Evolutionary conservation across 371 early-diverging fungal genomes (phyloP), one percentile per base, ranked within the genome.

Genomic region (Capillidium rhysosporum): DNA sequence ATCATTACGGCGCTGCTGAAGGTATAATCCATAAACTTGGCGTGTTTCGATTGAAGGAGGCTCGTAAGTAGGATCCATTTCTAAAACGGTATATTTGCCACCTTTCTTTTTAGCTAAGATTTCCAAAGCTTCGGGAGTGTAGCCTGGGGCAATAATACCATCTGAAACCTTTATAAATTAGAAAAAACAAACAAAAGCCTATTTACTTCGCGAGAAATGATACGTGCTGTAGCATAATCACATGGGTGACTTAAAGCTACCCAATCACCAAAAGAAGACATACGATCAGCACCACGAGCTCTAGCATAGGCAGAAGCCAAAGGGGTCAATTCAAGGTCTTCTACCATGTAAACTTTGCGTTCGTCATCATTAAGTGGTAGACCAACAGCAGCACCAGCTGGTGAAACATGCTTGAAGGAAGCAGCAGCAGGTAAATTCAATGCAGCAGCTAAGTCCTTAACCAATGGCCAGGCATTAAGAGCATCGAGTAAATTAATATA

Each of bases 231-330:
- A 26, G 77, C 80, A 57, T 82, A 74, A 67, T 96, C 97, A 57
- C 85, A 85, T 31, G 65, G 74, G 62, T 85, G 86, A 49, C 86
- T 84, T 24, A 96, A 71, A 49, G 92, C 95, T 61, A 92, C 86
- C 79, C 90, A 96, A 71, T 96, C 97, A 62, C 95, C 97, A 56
- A 96, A 96, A 29, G 89, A 89, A 54, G 90, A 89, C 97, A 96
- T 96, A 64, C 97, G 87, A 66, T 96, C 97, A 46, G 92, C 93
- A 12, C 89, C 77, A 59, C 90, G 79, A 38, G 90, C 90, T 62
- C 88, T 82, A 46, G 90, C 86, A 64, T 89, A 89, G 23, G 89
- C 89, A 38, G 67, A 61, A 46, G 89, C 89, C 52, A 86, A 69
- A 41, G 84, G 83, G 20, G 77, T 69, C 59, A 86, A 72, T 28